Percentiles rank a stretch among this genome's conserved stretches.
Evolutionary conservation across 169 alveolate species (phyloP).

Genomic region (Plasmodium gonderi): DNA sequence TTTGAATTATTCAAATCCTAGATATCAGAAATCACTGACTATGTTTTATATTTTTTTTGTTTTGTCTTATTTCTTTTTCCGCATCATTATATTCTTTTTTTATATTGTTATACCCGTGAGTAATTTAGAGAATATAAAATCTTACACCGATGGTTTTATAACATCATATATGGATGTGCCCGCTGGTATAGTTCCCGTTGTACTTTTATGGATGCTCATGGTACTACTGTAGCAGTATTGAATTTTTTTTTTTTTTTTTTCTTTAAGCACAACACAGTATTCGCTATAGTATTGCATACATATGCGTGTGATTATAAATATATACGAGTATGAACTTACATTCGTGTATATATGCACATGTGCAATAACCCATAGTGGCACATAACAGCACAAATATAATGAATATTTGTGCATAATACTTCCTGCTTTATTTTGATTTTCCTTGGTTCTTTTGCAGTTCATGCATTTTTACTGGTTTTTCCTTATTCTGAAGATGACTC

Average conservation of each 20-base stretch:
- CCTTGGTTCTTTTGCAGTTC: conserved; percentile 5
- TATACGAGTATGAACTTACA: too few relatives aligned
- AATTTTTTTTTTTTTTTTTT: neutral
- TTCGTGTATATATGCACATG: neutral
- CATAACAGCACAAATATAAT: too few relatives aligned
- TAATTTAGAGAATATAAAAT: neutral
- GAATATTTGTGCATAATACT: neutral
- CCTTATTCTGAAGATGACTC: conserved; percentile 62
- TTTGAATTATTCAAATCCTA: conserved; percentile 45
- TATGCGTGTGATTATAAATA: too few relatives aligned
- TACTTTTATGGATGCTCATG: conserved; percentile 51
- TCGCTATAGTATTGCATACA: too few relatives aligned
- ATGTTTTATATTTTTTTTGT: conserved; percentile 45
- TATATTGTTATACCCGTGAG: conserved; percentile 66
- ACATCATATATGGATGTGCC: conserved; percentile 48
- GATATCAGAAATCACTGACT: neutral
- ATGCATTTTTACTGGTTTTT: conserved; percentile 69
- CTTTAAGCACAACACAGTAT: too few relatives aligned
- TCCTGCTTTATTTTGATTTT: neutral
- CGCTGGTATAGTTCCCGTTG: conserved; percentile 22
- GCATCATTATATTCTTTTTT: conserved; percentile 38
- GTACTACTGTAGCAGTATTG: neutral
- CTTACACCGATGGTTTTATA: conserved; percentile 67
- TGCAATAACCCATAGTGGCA: neutral
- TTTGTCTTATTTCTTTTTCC: conserved; percentile 62